Percentiles rank a stretch among this genome's conserved stretches.
Conservation (phyloP, 768 basidiomycete species). For the Chalciporus sphaerocephalus region DNA sequence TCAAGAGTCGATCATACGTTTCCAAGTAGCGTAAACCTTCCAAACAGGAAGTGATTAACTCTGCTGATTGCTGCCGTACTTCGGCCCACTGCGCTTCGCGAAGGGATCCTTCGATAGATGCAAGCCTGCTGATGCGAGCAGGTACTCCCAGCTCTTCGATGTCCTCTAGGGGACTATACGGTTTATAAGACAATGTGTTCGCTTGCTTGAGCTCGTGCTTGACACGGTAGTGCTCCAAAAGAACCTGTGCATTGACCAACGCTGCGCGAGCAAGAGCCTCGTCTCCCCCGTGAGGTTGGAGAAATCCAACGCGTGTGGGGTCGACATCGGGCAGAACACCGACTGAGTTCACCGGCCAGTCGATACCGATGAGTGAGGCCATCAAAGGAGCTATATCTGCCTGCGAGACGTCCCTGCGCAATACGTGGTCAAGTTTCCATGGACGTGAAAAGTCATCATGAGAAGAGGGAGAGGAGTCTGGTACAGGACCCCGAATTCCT, state of each 20-base stretch:
- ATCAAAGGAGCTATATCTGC: constrained; percentile 79
- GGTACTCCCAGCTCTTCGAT: constrained; percentile 22
- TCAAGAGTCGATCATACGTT: constrained; percentile 76
- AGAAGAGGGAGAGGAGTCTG: constrained; percentile 49
- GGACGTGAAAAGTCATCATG: constrained; percentile 66
- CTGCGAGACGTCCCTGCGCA: constrained; percentile 75
- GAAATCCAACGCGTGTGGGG: constrained; percentile 53
- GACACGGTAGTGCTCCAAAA: constrained; percentile 71
- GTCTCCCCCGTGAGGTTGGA: constrained; percentile 45
- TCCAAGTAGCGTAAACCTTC: constrained; percentile 73
- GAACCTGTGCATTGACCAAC: constrained; percentile 63
- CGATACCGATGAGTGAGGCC: constrained; percentile 64
- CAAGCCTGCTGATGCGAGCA: constrained; percentile 35
- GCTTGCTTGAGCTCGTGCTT: constrained; percentile 68
- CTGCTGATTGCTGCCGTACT: constrained; percentile 46
- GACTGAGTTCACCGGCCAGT: constrained; percentile 80
- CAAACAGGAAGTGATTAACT: constrained; percentile 51
- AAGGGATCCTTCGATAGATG: constrained; percentile 46
- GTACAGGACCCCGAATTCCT: constrained; percentile 67
- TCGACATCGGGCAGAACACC: constrained; percentile 78
- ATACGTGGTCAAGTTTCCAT: constrained; percentile 57
- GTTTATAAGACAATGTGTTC: constrained; percentile 59
- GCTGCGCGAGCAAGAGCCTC: constrained; percentile 49
- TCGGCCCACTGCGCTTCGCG: constrained; percentile 38
- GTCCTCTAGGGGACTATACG: constrained; percentile 49